Conservation (phyloP, 2,329 filamentous ascomycete genomes). For the Fusarium xyrophilum region DNA sequence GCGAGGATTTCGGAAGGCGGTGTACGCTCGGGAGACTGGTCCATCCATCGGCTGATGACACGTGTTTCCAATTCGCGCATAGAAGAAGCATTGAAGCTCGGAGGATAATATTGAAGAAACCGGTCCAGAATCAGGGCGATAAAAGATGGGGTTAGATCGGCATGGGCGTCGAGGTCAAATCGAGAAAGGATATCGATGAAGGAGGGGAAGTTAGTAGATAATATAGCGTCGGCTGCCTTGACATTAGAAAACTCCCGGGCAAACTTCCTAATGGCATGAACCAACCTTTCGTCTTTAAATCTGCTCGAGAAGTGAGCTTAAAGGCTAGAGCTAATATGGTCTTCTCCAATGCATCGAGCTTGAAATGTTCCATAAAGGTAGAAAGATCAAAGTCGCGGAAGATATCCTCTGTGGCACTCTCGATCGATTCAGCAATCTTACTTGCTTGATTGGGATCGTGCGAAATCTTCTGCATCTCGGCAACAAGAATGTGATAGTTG, state of each 20-base stretch:
- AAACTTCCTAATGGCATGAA: slow-evolving; percentile 8
- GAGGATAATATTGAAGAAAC: slow-evolving; percentile 84
- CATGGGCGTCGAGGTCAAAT: slow-evolving; percentile 67
- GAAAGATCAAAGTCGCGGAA: slow-evolving; percentile 97
- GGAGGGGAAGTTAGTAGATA: slow-evolving; percentile 77
- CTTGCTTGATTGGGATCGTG: slow-evolving; percentile 81
- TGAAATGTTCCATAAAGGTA: slow-evolving; percentile 95
- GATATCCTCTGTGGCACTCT: slow-evolving; percentile 87
- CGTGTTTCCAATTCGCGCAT: slow-evolving; percentile 73
- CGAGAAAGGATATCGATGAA: slow-evolving; percentile 80
- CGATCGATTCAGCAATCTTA: slow-evolving; percentile 93
- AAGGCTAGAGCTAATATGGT: slow-evolving; percentile 88
- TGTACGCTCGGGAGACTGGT: slow-evolving; percentile 59
- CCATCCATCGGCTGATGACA: slow-evolving; percentile 71
- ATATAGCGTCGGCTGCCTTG: slow-evolving; percentile 80
- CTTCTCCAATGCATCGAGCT: slow-evolving; percentile 86
- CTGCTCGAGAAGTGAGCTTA: slow-evolving; percentile 78
- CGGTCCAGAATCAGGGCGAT: slow-evolving; percentile 83
- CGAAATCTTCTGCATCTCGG: slow-evolving; percentile 86
- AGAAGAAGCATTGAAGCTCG: slow-evolving; percentile 79
- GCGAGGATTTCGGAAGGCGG: slow-evolving; percentile 75
- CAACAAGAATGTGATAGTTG: slow-evolving; percentile 81
- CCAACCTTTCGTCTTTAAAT: slow-evolving; percentile 88
- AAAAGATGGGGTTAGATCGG: slow-evolving; percentile 72
- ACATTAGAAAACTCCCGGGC: slow-evolving; percentile 51